Evolutionary conservation across 352 stramenopile genomes (phyloP), one percentile per base, ranked within the genome.

Genomic region (Globisporangium okanoganense): DNA sequence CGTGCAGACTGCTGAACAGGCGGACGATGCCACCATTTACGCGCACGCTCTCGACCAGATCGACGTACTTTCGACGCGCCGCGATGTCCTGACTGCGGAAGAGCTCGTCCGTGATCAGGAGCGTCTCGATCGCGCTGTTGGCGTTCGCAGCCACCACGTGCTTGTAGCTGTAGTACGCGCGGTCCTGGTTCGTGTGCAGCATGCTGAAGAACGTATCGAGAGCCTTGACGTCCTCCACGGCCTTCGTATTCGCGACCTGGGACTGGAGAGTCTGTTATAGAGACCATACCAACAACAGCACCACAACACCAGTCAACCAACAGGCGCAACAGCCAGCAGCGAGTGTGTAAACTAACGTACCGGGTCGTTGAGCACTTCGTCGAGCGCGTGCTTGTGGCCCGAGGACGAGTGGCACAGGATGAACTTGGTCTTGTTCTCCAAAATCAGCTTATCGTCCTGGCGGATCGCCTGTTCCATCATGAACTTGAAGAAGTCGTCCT

Each of bases 401-500:
- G 93, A 99, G 0, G 89, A 97, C 47, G 94, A 84, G 69, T 98
- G 94, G 48, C 91, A 97, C 38, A 99, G 69, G 6, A 99, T 76
- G 70, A 99, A 99, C 74, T 99, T 99, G 22, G 71, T 61, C 71
- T 97, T 98, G 82, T 99, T 97, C 73, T 99, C 95, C 31, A 98
- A 80, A 12, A 99, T 75, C 20, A 92, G 61, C 58, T 96, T 97
- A 71, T 99, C 95, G 62, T 99, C 95, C 55, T 94, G 79, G 43
- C 92, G 82, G 1, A 98, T 73, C 41, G 92, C 90, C 66, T 98
- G 84, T 56, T 96, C 79, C 61, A 91, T 73, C 70, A 99, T 85
- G 64, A 90, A 99, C 73, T 98, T 97, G 75, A 97, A 97, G 74
- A 99, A 99, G 65, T 99, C 96, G 62, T 99, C 96, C 69, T 99